Percentiles rank a stretch among this genome's conserved stretches.
These are phyloP conservation scores for Emericellopsis atlantica DNA, from an alignment of 2,329 filamentous ascomycete species.

Conservation along the genomic window DNA sequence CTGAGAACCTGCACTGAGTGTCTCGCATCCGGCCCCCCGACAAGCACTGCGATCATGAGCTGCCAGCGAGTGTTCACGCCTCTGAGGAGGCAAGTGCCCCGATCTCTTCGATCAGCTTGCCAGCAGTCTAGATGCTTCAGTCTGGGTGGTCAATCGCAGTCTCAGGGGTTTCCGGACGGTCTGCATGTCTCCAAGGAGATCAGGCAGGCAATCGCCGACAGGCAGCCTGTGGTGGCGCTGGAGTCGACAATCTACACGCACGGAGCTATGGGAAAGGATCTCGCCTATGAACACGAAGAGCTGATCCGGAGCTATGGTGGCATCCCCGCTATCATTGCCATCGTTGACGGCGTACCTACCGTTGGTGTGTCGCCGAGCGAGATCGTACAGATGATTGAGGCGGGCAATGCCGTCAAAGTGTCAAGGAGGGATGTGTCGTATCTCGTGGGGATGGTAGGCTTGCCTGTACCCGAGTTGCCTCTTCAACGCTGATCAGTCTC, in stretches of 20 bases:
- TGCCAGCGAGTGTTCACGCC: not conserved
- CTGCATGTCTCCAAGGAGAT: conserved; percentile 65
- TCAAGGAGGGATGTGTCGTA: conserved; percentile 81
- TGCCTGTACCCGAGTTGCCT: not conserved
- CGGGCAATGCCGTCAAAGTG: conserved; percentile 63
- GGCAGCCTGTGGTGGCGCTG: conserved; percentile 77
- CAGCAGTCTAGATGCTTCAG: not conserved
- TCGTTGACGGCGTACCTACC: conserved; percentile 69
- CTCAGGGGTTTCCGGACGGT: conserved; percentile 34
- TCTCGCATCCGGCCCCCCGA: no score
- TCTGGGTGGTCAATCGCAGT: not conserved
- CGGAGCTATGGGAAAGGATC: conserved; percentile 62
- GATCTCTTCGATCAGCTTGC: not conserved
- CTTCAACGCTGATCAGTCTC: not conserved
- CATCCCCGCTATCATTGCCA: conserved; percentile 81
- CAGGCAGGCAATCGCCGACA: conserved; percentile 57
- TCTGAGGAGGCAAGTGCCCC: not conserved
- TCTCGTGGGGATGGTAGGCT: conserved; percentile 59
- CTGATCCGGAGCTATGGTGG: conserved; percentile 71
- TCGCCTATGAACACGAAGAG: conserved; percentile 69
- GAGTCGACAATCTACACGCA: conserved; percentile 98
- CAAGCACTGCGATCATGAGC: not conserved
- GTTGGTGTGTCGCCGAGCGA: conserved; percentile 68
- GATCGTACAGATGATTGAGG: conserved; percentile 56
- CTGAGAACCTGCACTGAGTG: no score